Base-by-base conservation (phyloP, 2,329 filamentous ascomycete genomes). In the Bimuria novae-zelandiae region DNA sequence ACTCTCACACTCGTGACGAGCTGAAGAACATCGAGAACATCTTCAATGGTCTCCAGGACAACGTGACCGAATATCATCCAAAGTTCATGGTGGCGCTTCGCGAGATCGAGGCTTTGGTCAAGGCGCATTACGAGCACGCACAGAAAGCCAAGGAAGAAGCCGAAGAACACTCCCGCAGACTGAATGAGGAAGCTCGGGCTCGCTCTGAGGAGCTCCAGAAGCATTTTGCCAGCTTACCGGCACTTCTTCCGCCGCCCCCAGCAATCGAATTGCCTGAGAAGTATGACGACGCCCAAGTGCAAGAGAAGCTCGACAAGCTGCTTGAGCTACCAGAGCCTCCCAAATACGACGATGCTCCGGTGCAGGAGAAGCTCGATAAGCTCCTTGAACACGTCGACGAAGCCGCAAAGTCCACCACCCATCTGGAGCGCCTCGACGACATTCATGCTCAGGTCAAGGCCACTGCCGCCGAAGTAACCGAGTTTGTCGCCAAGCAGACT, bases 371-470 rank as follows among this genome's bases (percentile, higher is more conserved):
- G 63, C 75, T 81, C 16, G 76, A 80, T 57, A 75, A 76, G 59
- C 75, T 85, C 19, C 74, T 92, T 35, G 83, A 83, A 7, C 69
- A 73, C 33, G 85, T 83, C 27, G 80, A 85, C 22, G 81, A 84
- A 17, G 83, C 89, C 0, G 83, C 83, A 46, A 87, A 90, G 67
- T 85, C 89, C 1, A 84, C 90, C 30, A 80, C 82, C 4, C 90
- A 92, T 62, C 83, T 97, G 40, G 88, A 89, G 57, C 89, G 90
- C 21, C 82, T 99, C 4, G 91, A 97, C 61, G 84, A 92, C 71
- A 94, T 97, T 45, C 91, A 97, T 66, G 83, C 89, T 59, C 89
- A 96, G 62, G 91, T 99, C 51, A 85, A 90, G 70, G 82, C 86
- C 54, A 96, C 91, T 1, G 92, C 93, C 1, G 84, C 86, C 17